A percentile compares a stretch with the other conserved stretches of the same genome.
phyloP scores from a whole-genome alignment of 108 stramenopile genomes.

The Cyclostephanos invisitatus region DNA sequence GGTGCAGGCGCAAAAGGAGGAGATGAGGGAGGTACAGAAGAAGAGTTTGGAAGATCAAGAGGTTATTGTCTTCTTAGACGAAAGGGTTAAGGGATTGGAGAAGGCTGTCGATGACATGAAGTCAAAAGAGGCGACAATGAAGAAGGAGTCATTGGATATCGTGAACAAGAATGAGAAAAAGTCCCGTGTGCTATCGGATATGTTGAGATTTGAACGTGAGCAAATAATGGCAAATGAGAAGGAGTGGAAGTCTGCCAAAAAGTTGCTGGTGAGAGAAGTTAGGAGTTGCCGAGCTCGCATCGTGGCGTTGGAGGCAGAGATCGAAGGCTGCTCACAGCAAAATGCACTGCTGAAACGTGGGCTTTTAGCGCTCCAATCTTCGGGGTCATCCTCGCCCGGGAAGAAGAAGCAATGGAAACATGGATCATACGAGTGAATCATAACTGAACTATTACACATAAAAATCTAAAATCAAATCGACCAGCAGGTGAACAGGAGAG shows the following conservation, averaged over 20 bases:
- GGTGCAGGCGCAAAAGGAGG: conserved; percentile 45
- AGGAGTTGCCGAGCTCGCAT: conserved; percentile 80
- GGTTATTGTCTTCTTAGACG: conserved; percentile 89
- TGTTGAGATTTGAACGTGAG: conserved; percentile 82
- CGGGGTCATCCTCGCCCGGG: conserved; percentile 7
- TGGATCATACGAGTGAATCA: conserved; percentile 17
- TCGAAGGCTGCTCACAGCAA: conserved; percentile 74
- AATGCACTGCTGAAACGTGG: conserved; percentile 69
- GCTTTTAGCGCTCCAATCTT: conserved; percentile 17
- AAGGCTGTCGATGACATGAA: conserved; percentile 38
- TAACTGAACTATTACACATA: no score
- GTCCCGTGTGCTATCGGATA: conserved; percentile 68
- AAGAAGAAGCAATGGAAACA: no score
- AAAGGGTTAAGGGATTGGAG: conserved; percentile 78
- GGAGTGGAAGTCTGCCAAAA: conserved; percentile 81
- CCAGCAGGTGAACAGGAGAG: conserved; percentile 61
- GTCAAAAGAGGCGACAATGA: conserved; percentile 35
- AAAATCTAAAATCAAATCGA: neutral
- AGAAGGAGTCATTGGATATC: conserved; percentile 45
- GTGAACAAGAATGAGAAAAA: conserved; percentile 61
- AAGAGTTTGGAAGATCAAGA: conserved; percentile 86
- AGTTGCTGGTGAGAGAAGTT: conserved; percentile 86
- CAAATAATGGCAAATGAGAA: conserved; percentile 64
- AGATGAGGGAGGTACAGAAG: conserved; percentile 60
- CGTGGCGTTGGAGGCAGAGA: conserved; percentile 69